phyloP scores from a whole-genome alignment of 169 alveolate genomes.

The Plasmodium knowlesi region DNA sequence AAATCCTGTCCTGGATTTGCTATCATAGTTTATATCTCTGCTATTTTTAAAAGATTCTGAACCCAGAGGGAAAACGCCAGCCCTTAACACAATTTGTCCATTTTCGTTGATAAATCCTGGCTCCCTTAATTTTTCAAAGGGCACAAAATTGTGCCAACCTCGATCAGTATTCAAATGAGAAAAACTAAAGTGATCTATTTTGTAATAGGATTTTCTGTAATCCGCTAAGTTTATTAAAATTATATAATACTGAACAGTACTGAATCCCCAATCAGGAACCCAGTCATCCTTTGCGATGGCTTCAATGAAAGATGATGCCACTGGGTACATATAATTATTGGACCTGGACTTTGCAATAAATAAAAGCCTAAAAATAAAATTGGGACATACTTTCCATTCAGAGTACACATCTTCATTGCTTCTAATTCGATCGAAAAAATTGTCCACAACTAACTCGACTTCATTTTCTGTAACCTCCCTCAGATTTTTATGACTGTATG shows the following conservation, averaged over 20 bases:
- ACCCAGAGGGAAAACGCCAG: constrained; percentile 85
- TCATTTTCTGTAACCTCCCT: constrained; percentile 70
- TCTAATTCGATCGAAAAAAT: constrained; percentile 67
- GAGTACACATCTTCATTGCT: constrained; percentile 57
- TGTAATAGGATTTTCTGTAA: constrained; percentile 81
- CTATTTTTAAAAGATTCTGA: constrained; percentile 82
- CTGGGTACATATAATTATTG: constrained; percentile 43
- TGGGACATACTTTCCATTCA: constrained; percentile 69
- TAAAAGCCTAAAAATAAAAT: constrained; percentile 61
- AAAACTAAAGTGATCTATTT: constrained; percentile 84
- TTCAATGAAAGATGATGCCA: constrained; percentile 84
- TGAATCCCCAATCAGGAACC: constrained; percentile 90
- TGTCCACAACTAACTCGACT: constrained; percentile 52
- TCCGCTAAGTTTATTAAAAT: constrained; percentile 84
- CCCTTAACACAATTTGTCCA: constrained; percentile 85
- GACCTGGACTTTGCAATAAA: constrained; percentile 62
- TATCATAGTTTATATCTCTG: constrained; percentile 79
- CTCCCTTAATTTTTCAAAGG: constrained; percentile 80
- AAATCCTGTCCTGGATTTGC: constrained; percentile 92
- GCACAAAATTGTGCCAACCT: constrained; percentile 88
- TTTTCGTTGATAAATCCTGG: constrained; percentile 78
- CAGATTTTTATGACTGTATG: constrained; percentile 49
- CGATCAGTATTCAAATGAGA: constrained; percentile 85
- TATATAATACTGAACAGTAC: constrained; percentile 86
- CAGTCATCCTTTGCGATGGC: constrained; percentile 85